Evolutionary conservation across 2,329 filamentous ascomycete species (phyloP).

Genomic region (Cytospora leucostoma): DNA sequence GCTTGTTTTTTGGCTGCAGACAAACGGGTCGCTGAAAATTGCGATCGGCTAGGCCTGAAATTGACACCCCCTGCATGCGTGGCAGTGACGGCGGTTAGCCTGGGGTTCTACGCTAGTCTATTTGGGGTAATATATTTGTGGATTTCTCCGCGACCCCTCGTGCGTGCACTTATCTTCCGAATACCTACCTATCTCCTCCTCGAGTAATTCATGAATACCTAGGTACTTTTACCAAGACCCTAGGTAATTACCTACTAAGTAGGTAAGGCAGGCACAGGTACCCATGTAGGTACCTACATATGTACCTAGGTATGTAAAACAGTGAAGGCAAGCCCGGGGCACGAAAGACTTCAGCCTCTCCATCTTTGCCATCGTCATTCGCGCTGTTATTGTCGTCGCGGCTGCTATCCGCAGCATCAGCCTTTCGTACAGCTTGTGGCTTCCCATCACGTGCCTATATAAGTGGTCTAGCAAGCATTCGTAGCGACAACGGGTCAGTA

Average conservation of each 20-base stretch:
- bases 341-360: neutral
- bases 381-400: neutral
- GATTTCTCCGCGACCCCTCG: no score
- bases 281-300: no score
- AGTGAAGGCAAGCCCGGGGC: neutral
- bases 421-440: no score
- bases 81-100: neutral
- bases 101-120: neutral
- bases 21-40: constrained; percentile 7
- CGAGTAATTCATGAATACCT: no score
- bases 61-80: constrained; percentile 1
- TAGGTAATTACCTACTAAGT: neutral
- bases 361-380: neutral
- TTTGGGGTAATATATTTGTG: neutral
- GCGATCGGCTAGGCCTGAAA: constrained; percentile 20
- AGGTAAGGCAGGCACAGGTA: neutral
- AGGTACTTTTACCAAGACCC: no score
- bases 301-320: neutral
- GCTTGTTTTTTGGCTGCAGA: neutral
- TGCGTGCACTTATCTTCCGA: no score
- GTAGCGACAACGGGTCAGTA: no score
- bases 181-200: no score
- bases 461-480: no score
- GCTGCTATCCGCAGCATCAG: neutral
- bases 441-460: no score